Evolutionary conservation across 2,329 filamentous ascomycete species (phyloP).

Genomic region (Stromatinia cepivora): DNA sequence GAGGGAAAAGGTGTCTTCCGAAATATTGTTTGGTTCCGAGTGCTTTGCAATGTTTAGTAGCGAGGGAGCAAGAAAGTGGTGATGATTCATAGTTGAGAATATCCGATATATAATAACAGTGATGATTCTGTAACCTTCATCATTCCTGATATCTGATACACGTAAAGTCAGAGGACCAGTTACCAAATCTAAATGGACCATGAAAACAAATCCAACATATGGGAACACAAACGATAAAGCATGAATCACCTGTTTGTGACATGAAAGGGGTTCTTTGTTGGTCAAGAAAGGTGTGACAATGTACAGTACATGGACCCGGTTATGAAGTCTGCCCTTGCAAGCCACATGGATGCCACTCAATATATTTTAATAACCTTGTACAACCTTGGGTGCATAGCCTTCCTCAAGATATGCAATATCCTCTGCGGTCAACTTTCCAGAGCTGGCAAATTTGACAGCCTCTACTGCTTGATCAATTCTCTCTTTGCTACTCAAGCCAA

Average conservation of each 20-base stretch:
- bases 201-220: background rate
- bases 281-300: background rate
- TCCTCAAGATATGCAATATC: slow-evolving; percentile 57
- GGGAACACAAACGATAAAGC: slow-evolving; percentile 2
- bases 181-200: background rate
- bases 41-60: background rate
- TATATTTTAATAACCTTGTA: slow-evolving; percentile 28
- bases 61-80: background rate
- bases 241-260: slow-evolving; percentile 13
- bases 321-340: slow-evolving; percentile 11
- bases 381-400: slow-evolving; percentile 48
- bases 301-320: slow-evolving; percentile 6
- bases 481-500: slow-evolving; percentile 53
- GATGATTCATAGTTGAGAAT: background rate
- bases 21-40: background rate
- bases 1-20: background rate
- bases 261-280: slow-evolving; percentile 1
- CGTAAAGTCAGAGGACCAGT: background rate
- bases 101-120: background rate
- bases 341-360: slow-evolving; percentile 21
- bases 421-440: slow-evolving; percentile 51
- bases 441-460: slow-evolving; percentile 42
- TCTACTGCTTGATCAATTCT: slow-evolving; percentile 57
- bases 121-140: background rate
- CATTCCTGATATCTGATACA: background rate